Conservation (phyloP, 345 rosid species). For the Salix exigua region DNA sequence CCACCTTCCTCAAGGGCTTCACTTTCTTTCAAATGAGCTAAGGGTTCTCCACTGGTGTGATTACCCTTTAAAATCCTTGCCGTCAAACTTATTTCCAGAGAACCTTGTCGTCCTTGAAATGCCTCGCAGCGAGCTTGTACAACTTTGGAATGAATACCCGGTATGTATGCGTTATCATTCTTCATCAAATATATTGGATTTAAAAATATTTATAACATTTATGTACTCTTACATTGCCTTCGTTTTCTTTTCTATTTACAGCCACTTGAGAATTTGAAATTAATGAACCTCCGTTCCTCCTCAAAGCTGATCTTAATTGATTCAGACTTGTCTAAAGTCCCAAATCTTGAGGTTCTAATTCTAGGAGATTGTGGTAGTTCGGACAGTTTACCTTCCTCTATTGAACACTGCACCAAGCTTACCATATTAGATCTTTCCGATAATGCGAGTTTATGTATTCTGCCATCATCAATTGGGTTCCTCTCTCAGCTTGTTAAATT, state of each 20-base stretch:
- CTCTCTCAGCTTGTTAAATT: neutral
- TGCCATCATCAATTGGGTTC: too few species aligned
- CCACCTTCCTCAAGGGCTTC: neutral
- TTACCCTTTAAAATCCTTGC: neutral
- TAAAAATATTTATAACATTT: too few species aligned
- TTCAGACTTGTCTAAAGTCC: fast-evolving
- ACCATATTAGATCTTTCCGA: too few species aligned
- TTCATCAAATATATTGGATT: neutral
- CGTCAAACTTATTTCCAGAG: neutral
- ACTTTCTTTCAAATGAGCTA: neutral
- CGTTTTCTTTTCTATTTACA: neutral
- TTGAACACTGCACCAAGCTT: too few species aligned
- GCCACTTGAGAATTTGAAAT: neutral
- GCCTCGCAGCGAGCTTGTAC: neutral
- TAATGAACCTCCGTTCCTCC: neutral
- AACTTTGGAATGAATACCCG: conserved; percentile 1
- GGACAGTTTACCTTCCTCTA: too few species aligned
- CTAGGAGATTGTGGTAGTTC: too few species aligned
- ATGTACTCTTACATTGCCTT: neutral
- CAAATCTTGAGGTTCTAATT: too few species aligned
- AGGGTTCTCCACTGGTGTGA: conserved; percentile 1
- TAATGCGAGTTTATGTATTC: too few species aligned
- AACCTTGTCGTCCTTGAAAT: neutral
- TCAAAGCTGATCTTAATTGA: neutral
- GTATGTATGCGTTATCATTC: neutral